Evolutionary conservation across 2,329 filamentous ascomycete species (phyloP).

Genomic region (Calonectria pseudoturangicola): DNA sequence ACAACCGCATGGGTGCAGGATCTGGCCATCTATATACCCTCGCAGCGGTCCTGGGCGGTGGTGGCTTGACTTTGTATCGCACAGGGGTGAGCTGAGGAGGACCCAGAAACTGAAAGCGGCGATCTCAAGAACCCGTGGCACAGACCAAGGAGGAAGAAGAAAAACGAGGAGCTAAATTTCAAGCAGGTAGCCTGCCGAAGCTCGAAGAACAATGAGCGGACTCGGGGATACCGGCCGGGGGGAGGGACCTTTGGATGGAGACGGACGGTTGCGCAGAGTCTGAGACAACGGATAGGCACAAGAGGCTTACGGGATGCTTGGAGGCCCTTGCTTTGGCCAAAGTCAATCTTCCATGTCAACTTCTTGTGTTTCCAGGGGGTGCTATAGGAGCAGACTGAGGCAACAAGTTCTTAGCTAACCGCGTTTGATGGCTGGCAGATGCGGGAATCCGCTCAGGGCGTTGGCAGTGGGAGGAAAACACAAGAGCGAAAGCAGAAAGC

Average conservation of each 20-base stretch:
- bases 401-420: slow-evolving; percentile 41
- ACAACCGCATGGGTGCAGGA: slow-evolving; percentile 58
- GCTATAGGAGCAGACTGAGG: slow-evolving; percentile 43
- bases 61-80: slow-evolving; percentile 55
- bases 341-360: slow-evolving; percentile 41
- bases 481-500: slow-evolving; percentile 56
- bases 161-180: slow-evolving; percentile 43
- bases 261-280: slow-evolving; percentile 63
- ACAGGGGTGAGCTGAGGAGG: slow-evolving; percentile 52
- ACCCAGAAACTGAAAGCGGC: slow-evolving; percentile 50
- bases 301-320: slow-evolving; percentile 60
- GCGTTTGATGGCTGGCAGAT: slow-evolving; percentile 37
- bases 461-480: slow-evolving; percentile 42
- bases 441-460: slow-evolving; percentile 41
- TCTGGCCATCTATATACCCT: slow-evolving; percentile 63
- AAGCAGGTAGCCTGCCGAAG: slow-evolving; percentile 51
- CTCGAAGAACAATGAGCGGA: slow-evolving; percentile 51
- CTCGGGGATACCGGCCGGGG: slow-evolving; percentile 55
- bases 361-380: slow-evolving; percentile 37
- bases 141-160: slow-evolving; percentile 47
- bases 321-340: slow-evolving; percentile 54
- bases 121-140: slow-evolving; percentile 51
- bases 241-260: slow-evolving; percentile 54
- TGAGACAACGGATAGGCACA: slow-evolving; percentile 65
- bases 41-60: slow-evolving; percentile 52